These are phyloP conservation scores for Pleurostoma richardsiae DNA, from an alignment of 2,329 filamentous ascomycete genomes.

Conservation along the genomic window DNA sequence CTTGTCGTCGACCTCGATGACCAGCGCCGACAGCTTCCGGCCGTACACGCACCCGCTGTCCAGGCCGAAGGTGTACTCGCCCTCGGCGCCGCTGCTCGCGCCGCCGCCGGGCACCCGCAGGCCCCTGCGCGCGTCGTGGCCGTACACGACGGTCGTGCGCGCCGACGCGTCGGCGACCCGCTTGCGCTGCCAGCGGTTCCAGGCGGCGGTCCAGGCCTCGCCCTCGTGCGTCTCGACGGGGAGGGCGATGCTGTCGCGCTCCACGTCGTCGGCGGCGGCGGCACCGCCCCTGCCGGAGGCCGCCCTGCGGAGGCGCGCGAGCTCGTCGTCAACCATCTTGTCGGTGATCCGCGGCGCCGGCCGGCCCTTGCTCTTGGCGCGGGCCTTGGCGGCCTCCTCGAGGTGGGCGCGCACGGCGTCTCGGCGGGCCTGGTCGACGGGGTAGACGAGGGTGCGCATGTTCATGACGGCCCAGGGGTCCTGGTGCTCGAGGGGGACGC, in stretches of 20 bases:
- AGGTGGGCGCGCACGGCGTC: constrained; percentile 22
- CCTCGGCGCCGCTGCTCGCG: constrained; percentile 9
- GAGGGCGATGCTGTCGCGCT: constrained; percentile 14
- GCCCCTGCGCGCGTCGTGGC: constrained; percentile 74
- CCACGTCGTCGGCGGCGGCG: constrained; percentile 6
- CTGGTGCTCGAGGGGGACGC: constrained; percentile 62
- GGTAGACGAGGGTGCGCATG: constrained; percentile 72
- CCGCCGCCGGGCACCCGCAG: constrained; percentile 36
- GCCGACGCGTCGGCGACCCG: constrained; percentile 14
- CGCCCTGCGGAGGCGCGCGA: constrained; percentile 8
- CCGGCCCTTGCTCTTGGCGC: constrained; percentile 9
- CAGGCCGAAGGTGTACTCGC: constrained; percentile 73
- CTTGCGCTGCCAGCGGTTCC: constrained; percentile 46
- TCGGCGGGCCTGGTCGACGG: constrained; percentile 48
- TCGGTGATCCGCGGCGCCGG: constrained; percentile 9
- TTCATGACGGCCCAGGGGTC: constrained; percentile 84
- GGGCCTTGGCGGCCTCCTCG: constrained; percentile 23
- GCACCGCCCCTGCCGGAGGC: constrained; percentile 7
- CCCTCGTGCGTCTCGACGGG: constrained; percentile 44
- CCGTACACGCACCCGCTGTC: constrained; percentile 81
- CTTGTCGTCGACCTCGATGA: constrained; percentile 53
- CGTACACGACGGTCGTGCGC: constrained; percentile 72
- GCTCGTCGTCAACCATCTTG: constrained; percentile 11
- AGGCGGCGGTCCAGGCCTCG: constrained; percentile 62
- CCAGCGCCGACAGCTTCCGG: constrained; percentile 67